Evolutionary conservation across 2,329 filamentous ascomycete genomes (phyloP), one percentile per base, ranked within the genome.

Genomic region (Colletotrichum trifolii): DNA sequence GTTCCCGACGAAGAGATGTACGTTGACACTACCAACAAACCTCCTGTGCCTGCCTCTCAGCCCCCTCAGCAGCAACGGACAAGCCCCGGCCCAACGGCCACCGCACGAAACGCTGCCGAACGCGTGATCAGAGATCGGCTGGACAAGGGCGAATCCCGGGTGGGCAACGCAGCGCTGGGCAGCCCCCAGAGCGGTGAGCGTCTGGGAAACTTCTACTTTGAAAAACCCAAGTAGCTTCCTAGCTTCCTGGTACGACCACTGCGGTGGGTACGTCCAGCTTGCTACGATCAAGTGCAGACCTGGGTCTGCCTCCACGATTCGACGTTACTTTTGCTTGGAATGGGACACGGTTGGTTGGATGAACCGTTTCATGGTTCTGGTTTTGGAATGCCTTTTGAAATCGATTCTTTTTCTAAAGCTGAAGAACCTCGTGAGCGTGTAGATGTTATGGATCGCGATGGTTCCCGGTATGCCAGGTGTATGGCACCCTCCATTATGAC

Each of bases 11-110:
- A 88, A 66, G 82, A 84, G 55, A 74, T 78, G 9, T 88, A 89
- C 67, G 82, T 91, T 33, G 89, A 92, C 75, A 91, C 88, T 2
- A 90, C 89, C 1, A 84, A 85, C 54, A 79, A 84, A 25, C 84
- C 86, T 0, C 87, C 87, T 2, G 79, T 87, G 2, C 80, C 85
- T 15, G 77, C 78, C 10, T 74, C 76, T 67, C 50, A 74, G 48
- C n/a, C 71, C 15, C 69, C 75, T 38, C 71, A 47, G 25, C 63
- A 46, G 25, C 25, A 25, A 25, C 25, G 25, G 33, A 40, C 56
- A 8, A 65, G 55, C 47, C 10, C 62, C 65, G 70, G 71, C 60
- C 61, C 67, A 69, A 75, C 67, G 60, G 46, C 71, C 17, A 67
- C 67, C 47, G 54, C 74, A 40, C 79, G 79, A 40, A 87, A 91